These are phyloP conservation scores for Quercus rubra DNA, from an alignment of 306 rosid genomes.

Conservation along the genomic window DNA sequence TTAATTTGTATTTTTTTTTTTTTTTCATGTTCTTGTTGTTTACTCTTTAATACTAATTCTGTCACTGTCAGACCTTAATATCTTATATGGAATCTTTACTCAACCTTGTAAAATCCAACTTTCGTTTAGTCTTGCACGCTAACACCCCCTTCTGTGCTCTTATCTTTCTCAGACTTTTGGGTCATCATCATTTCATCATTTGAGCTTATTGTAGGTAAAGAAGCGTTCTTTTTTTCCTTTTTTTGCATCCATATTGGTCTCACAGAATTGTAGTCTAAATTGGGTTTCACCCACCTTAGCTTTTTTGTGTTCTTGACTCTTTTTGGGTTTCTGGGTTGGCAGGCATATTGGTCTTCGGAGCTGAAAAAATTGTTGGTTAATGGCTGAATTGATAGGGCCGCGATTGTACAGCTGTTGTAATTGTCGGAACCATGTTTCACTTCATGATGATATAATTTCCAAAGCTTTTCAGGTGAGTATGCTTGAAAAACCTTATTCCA, in stretches of 20 bases:
- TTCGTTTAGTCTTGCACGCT: slow-evolving; percentile 51
- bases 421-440: slow-evolving; percentile 90
- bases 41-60: slow-evolving; percentile 20
- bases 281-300: slow-evolving; percentile 5
- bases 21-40: slow-evolving; percentile 17
- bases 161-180: slow-evolving; percentile 49
- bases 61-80: slow-evolving; percentile 36
- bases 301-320: slow-evolving; percentile 5
- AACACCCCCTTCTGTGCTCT: slow-evolving; percentile 28
- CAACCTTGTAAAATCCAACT: slow-evolving; percentile 30
- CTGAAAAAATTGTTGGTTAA: slow-evolving; percentile 35
- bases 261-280: neutral
- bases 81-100: slow-evolving; percentile 26
- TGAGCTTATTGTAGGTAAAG: slow-evolving; percentile 44
- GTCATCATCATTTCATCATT: slow-evolving; percentile 20
- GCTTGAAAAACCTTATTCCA: slow-evolving; percentile 6
- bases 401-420: slow-evolving; percentile 91
- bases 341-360: slow-evolving; percentile 32
- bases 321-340: slow-evolving; percentile 1
- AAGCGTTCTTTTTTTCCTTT: slow-evolving; percentile 5
- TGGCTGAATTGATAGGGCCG: slow-evolving; percentile 90
- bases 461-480: slow-evolving; percentile 85
- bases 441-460: slow-evolving; percentile 95
- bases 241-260: neutral
- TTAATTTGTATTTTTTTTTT: neutral